phyloP scores from a whole-genome alignment of 2,329 filamentous ascomycete genomes.

The Leptoxyphium fumago region DNA sequence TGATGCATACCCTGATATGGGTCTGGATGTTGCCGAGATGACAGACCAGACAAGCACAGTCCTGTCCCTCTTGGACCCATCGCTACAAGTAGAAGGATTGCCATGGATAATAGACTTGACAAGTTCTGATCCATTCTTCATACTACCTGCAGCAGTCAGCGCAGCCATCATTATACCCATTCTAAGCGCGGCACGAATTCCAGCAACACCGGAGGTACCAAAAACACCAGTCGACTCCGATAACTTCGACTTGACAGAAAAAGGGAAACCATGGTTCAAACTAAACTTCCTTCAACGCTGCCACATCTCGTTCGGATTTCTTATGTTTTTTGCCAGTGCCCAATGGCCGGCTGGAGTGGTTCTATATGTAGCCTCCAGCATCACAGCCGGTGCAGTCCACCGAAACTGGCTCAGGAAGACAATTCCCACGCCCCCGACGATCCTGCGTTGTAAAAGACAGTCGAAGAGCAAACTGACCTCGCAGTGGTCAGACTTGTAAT shows the following conservation, averaged over 20 bases:
- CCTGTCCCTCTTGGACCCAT: neutral
- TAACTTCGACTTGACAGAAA: neutral
- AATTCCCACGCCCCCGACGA: neutral
- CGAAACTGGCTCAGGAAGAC: neutral
- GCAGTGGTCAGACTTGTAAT: neutral
- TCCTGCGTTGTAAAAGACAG: neutral
- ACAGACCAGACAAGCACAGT: too few species aligned
- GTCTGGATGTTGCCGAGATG: too few species aligned
- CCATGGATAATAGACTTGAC: neutral
- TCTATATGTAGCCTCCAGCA: neutral
- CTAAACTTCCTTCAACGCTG: neutral
- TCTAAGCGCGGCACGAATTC: neutral
- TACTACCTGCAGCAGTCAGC: neutral
- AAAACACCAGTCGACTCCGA: neutral
- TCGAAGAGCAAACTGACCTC: neutral
- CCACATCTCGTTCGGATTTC: neutral
- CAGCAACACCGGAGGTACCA: neutral
- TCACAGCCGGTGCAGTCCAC: neutral
- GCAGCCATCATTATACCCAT: neutral
- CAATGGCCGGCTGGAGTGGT: neutral
- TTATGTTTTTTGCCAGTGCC: neutral
- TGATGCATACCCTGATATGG: too few species aligned
- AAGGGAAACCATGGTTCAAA: neutral
- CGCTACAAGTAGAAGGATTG: neutral
- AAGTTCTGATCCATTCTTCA: neutral